A percentile compares a stretch with the other conserved stretches of the same genome.
Conservation (phyloP, 2,329 filamentous ascomycete species). For the Apiospora koreana region DNA sequence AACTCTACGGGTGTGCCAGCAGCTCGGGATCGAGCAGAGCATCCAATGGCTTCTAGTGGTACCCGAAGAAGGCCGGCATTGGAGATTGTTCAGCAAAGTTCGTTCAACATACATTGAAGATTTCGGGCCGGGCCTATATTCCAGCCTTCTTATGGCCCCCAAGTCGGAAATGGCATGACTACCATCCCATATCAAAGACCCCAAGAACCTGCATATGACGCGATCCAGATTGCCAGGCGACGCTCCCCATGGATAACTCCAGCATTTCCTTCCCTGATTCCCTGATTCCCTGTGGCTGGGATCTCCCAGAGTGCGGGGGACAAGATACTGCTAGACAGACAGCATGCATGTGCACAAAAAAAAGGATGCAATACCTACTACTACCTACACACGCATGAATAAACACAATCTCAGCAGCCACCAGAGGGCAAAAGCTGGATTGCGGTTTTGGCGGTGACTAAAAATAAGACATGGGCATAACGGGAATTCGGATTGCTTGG, state of each 20-base stretch:
- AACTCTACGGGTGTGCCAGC: neutral
- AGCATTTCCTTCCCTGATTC: neutral
- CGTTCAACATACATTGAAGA: neutral
- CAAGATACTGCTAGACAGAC: neutral
- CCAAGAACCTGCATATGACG: neutral
- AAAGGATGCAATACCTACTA: no score
- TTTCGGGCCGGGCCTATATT: constrained; percentile 1
- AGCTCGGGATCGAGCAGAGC: neutral
- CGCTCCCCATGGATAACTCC: neutral
- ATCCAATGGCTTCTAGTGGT: neutral
- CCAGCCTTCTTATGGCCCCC: neutral
- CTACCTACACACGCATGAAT: constrained; percentile 4
- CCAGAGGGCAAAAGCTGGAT: neutral
- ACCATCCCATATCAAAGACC: neutral
- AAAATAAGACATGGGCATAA: constrained; percentile 10
- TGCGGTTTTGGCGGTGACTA: constrained; percentile 10
- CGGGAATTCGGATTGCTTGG: neutral
- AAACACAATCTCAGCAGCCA: constrained; percentile 3
- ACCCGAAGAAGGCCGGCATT: neutral
- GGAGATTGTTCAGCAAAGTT: neutral
- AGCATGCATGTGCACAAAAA: neutral
- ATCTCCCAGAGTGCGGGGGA: constrained; percentile 1
- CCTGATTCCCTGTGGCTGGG: neutral
- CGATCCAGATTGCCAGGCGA: neutral
- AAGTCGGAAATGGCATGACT: neutral